Conservation (phyloP, 129 eudicot genomes). For the Oenanthe sinensis region DNA sequence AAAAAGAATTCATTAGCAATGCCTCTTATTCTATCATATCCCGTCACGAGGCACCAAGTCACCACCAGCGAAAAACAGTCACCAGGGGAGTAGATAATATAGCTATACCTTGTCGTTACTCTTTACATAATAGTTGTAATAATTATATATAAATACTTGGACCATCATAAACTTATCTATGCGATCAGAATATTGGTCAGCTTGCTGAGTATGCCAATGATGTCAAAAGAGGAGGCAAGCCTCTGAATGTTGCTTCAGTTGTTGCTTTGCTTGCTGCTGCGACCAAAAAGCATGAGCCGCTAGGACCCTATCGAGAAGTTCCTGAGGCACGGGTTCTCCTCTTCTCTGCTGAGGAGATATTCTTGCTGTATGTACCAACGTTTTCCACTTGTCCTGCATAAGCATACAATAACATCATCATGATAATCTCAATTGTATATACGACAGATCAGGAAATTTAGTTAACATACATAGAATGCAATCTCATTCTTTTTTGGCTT, state of each 20-base stretch:
- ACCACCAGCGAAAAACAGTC: background rate
- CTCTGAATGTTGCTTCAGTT: conserved; percentile 48
- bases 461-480: background rate
- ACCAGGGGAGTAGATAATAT: background rate
- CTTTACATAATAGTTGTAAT: conserved; percentile 13
- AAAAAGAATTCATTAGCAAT: conserved; percentile 7
- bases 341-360: conserved; percentile 97
- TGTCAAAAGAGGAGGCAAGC: conserved; percentile 55
- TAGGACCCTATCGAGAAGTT: conserved; percentile 79
- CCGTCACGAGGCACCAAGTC: conserved; percentile 11
- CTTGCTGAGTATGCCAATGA: background rate
- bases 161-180: background rate
- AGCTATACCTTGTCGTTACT: conserved; percentile 7
- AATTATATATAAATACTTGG: background rate
- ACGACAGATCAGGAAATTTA: background rate
- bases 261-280: conserved; percentile 77
- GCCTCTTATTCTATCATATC: conserved; percentile 17
- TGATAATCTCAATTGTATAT: background rate
- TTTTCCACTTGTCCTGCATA: conserved; percentile 93
- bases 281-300: conserved; percentile 94
- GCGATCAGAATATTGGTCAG: background rate
- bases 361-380: conserved; percentile 93
- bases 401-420: conserved; percentile 7
- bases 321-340: conserved; percentile 99
- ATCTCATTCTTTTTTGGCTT: background rate